A percentile compares a stretch with the other conserved stretches of the same genome.
Conservation (phyloP, 2,329 filamentous ascomycete genomes). For the Aspergillus sojae region DNA sequence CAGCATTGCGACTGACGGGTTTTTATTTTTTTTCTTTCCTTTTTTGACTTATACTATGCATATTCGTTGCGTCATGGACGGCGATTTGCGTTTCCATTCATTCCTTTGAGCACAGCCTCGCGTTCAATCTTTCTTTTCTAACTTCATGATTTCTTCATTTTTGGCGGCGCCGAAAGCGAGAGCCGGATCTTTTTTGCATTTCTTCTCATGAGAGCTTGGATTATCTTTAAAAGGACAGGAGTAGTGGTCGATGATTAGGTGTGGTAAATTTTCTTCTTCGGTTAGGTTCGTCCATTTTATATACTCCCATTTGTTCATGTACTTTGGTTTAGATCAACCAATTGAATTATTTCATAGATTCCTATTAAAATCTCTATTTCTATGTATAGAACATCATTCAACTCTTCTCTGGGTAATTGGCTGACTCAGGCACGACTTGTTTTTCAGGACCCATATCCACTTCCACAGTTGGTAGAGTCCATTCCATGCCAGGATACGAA, state of each 20-base stretch:
- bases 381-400: neutral
- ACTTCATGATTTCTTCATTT: neutral
- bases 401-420: slow-evolving; percentile 19
- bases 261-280: neutral
- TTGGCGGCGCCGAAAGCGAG: neutral
- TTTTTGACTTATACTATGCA: neutral
- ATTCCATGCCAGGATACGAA: slow-evolving; percentile 77
- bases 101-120: neutral
- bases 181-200: neutral
- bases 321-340: neutral
- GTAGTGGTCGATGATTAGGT: neutral
- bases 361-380: neutral
- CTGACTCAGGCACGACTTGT: slow-evolving; percentile 20
- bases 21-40: neutral
- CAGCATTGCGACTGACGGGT: neutral
- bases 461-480: slow-evolving; percentile 55
- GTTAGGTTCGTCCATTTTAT: neutral
- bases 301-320: slow-evolving; percentile 1
- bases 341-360: neutral
- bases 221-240: neutral
- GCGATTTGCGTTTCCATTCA: neutral
- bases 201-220: neutral
- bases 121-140: neutral
- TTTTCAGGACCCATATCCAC: slow-evolving; percentile 45
- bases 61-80: neutral